Evolutionary conservation across 73 alveolate species (phyloP).

Genomic region (Paramecium sexaurelia): DNA sequence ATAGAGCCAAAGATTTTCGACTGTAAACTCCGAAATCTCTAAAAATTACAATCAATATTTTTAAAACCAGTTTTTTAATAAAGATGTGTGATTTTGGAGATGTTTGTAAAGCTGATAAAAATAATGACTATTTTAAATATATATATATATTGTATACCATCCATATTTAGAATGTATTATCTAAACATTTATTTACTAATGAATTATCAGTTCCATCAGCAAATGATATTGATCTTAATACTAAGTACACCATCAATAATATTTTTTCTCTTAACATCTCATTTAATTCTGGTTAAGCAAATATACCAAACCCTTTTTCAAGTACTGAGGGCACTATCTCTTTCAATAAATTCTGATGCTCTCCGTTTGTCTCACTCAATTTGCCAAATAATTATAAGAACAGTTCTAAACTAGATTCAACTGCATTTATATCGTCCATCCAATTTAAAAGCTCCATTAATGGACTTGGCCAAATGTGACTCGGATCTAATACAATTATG

Average conservation of each 20-base stretch:
- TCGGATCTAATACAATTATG: slow-evolving; percentile 15
- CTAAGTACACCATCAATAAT: slow-evolving; percentile 50
- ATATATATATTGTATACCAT: slow-evolving; percentile 29
- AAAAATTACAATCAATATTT: slow-evolving; percentile 55
- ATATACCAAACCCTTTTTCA: slow-evolving; percentile 49
- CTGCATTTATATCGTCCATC: slow-evolving; percentile 60
- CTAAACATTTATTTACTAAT: slow-evolving; percentile 53
- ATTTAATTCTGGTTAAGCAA: slow-evolving; percentile 46
- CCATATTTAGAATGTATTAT: slow-evolving; percentile 65
- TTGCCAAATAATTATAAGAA: slow-evolving; percentile 44
- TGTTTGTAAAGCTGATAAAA: slow-evolving; percentile 59
- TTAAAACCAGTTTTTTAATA: slow-evolving; percentile 53
- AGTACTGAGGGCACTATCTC: slow-evolving; percentile 31
- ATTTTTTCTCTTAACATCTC: slow-evolving; percentile 63
- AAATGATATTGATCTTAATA: slow-evolving; percentile 58
- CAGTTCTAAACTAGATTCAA: slow-evolving; percentile 51
- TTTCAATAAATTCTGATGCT: slow-evolving; percentile 9
- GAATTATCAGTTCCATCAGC: slow-evolving; percentile 68
- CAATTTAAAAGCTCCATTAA: slow-evolving; percentile 55
- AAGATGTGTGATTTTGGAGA: slow-evolving; percentile 61
- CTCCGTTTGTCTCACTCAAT: slow-evolving; percentile 47
- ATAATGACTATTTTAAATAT: slow-evolving; percentile 27
- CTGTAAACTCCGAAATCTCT: slow-evolving; percentile 59
- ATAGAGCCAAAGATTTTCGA: slow-evolving; percentile 40
- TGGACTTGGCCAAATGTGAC: slow-evolving; percentile 59